These are phyloP conservation scores for Dictyophora rubrovolvata DNA, from an alignment of 768 basidiomycete species.

Conservation along the genomic window DNA sequence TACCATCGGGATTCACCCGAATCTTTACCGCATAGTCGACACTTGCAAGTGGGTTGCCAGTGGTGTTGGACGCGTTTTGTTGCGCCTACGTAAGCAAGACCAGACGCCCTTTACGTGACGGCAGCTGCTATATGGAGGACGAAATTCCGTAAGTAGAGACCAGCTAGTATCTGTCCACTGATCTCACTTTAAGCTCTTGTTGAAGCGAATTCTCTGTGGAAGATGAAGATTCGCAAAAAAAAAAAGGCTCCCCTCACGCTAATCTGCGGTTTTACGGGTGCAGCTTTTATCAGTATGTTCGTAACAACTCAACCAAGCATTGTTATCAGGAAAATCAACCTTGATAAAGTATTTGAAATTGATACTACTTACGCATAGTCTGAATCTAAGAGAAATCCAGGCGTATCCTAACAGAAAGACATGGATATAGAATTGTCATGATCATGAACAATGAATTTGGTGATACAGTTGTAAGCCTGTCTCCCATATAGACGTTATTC, in stretches of 20 bases:
- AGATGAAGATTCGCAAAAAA: no score
- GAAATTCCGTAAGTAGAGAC: background rate
- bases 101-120: background rate
- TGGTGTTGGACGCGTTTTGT: slow-evolving; percentile 63
- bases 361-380: background rate
- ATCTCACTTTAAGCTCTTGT: background rate
- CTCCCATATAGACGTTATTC: background rate
- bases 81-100: background rate
- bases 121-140: background rate
- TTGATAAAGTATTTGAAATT: slow-evolving; percentile 55
- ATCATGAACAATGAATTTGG: slow-evolving; percentile 99
- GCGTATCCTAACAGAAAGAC: slow-evolving; percentile 83
- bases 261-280: slow-evolving; percentile 90
- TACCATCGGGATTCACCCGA: slow-evolving; percentile 89
- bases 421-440: slow-evolving; percentile 94
- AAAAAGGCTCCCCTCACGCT: slow-evolving; percentile 75
- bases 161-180: background rate
- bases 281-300: slow-evolving; percentile 15
- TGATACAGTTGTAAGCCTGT: slow-evolving; percentile 67
- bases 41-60: no score
- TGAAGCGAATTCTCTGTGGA: background rate
- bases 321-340: slow-evolving; percentile 68
- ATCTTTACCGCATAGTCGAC: slow-evolving; percentile 99
- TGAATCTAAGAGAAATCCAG: slow-evolving; percentile 25
- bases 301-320: background rate